Evolutionary conservation across 2,329 filamentous ascomycete species (phyloP), one percentile per base, ranked within the genome.

Genomic region (Chaetomium sp.): DNA sequence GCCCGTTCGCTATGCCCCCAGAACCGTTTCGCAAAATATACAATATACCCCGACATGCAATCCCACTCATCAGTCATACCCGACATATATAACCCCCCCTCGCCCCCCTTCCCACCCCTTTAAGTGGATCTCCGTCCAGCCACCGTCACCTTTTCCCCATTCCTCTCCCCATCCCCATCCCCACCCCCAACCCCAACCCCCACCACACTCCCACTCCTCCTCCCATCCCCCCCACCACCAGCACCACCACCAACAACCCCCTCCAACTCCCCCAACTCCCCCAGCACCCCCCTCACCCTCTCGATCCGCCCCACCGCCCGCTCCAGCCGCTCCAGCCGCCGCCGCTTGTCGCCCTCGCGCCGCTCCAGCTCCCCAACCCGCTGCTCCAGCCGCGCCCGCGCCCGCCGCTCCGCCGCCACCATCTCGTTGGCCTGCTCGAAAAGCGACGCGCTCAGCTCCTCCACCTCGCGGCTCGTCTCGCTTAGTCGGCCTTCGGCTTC

Each of bases 391-490:
- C 83, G 85, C 6, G 89, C 90, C 65, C 90, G 80, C 38, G 89
- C 89, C 63, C 86, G 83, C 51, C 91, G 81, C 80, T 95, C 91
- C 21, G 84, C 81, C 2, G 91, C 90, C 23, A 95, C 91, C 91
- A 95, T 95, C 78, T 93, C 87, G 75, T 95, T 95, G 59, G 91
- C 91, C 79, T 93, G 88, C 78, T 91, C 87, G 75, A 95, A 95
- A 61, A 95, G 79, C 58, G 84, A 85, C 23, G 85, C 89, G 72
- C 85, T 91, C 68, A 95, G 80, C 77, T 95, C 91, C 77, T 94
- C 91, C 23, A 94, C 84, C 79, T 95, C 91, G 13, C 80, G 82
- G 72, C 85, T 88, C 58, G 90, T 89, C 57, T 87, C 84, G 68
- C 82, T 82, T 23, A 92, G 79, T 67, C 85, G 84, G 57, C 84